Percentiles rank a stretch among this genome's conserved stretches.
Conservation (phyloP, 179 eudicot genomes). For the Actinidia polygama region DNA sequence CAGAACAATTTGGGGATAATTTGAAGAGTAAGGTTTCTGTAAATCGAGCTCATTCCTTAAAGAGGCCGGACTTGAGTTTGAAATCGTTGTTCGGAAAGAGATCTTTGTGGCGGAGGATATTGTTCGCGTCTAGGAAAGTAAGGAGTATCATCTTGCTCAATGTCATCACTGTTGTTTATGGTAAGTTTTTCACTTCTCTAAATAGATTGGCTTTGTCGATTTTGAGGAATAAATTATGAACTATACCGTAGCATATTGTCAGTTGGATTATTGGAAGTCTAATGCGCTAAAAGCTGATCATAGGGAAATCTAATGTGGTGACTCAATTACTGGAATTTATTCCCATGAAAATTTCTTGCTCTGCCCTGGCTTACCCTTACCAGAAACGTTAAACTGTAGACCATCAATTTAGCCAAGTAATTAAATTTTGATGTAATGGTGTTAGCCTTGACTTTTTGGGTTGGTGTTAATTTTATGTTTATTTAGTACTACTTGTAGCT, state of each 20-base stretch:
- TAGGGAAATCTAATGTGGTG: not conserved
- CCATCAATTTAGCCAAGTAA: too few species aligned
- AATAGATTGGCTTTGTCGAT: not conserved
- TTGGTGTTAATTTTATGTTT: too few species aligned
- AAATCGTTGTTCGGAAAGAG: conserved; percentile 40
- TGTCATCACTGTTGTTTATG: conserved; percentile 56
- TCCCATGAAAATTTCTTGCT: too few species aligned
- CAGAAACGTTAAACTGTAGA: not conserved
- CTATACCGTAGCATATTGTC: not conserved
- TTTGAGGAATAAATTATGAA: not conserved
- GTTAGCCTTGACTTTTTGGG: too few species aligned
- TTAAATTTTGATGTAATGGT: too few species aligned
- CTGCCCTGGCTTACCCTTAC: not conserved
- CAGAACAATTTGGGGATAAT: conserved; percentile 11
- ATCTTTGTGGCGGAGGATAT: conserved; percentile 53
- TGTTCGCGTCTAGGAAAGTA: conserved; percentile 55
- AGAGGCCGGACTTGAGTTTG: conserved; percentile 21
- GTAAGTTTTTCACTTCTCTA: conserved; percentile 10
- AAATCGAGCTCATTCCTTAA: not conserved
- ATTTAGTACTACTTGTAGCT: too few species aligned
- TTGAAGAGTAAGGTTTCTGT: not conserved
- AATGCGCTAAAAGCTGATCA: not conserved
- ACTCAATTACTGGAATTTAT: not conserved
- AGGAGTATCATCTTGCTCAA: conserved; percentile 67
- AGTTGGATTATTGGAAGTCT: not conserved